Evolutionary conservation across 805 yeast genomes (phyloP), one percentile per base, ranked within the genome.

Genomic region (Cyberlindnera xylosilytica): DNA sequence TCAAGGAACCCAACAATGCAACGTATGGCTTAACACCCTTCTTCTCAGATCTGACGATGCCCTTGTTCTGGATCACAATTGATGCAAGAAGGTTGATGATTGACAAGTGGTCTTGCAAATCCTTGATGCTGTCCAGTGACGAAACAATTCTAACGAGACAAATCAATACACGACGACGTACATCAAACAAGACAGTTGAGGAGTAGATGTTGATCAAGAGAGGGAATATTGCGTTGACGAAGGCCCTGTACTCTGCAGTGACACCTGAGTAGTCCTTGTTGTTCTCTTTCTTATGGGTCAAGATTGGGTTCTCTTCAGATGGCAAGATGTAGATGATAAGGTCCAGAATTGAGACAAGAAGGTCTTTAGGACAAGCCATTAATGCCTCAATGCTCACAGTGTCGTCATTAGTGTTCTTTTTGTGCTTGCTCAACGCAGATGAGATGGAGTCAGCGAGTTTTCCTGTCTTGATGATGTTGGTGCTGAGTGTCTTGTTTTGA

Each of bases 281-380:
- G 23, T 51, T 29, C 16, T 61, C 48, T 7, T 51, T n/a, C 20
- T 35, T 38, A 6, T 35, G 49, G 12, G 59, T 53, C 33, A 54
- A 57, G 17, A 52, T 43, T 9, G 72, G 62, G 34, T 36, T 50
- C 34, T 22, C 46, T 54, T 41, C 67, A 10, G 61, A 59, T 1
- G 96, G 95, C 16, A 87, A 60, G 2, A 86, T 49, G 24, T 74
- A 68, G 2, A 78, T 73, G 6, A 84, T 63, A 37, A 87, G 65
- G 31, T 74, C 71, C 16, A 87, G 62, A 16, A 82, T 67, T 12
- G 77, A 67, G 2, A 74, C 51, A 16, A 84, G 60, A 22, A 85
- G 57, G n/a, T 80, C 83, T 51, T 80, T 83, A 0, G 91, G 89
- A 2, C 81, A 76, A 41, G 81, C 76, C 79, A 87, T 82, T 30